These are phyloP conservation scores for Pulveroboletus ravenelii DNA, from an alignment of 768 basidiomycete genomes.

Conservation along the genomic window DNA sequence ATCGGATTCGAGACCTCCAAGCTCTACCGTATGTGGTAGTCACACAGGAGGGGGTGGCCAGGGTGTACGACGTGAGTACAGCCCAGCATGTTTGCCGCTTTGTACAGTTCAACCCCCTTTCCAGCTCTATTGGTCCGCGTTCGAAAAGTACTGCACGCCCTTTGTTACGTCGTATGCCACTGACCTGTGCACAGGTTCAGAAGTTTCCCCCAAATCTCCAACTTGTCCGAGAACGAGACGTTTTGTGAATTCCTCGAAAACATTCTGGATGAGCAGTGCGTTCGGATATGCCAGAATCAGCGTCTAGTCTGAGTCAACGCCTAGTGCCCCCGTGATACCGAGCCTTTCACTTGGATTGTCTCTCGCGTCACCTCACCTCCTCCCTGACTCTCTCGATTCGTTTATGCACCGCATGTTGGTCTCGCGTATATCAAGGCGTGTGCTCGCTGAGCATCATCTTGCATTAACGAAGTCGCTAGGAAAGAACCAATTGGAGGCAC, in stretches of 20 bases:
- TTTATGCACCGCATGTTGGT: constrained; percentile 91
- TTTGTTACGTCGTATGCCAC: constrained; percentile 1
- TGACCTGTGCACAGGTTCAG: constrained; percentile 50
- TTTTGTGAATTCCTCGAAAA: constrained; percentile 70
- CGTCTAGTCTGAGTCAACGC: constrained; percentile 7
- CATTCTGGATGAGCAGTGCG: constrained; percentile 74
- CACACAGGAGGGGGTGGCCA: constrained; percentile 76
- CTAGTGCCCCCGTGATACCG: constrained; percentile 74
- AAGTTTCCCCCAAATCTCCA: constrained; percentile 66
- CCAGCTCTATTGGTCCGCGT: constrained; percentile 83
- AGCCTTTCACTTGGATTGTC: constrained; percentile 78
- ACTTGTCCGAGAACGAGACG: constrained; percentile 64
- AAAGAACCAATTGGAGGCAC: constrained; percentile 29
- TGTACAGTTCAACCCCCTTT: not conserved
- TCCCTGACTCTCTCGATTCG: constrained; percentile 74
- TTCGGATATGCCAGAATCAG: constrained; percentile 9
- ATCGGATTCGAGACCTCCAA: constrained; percentile 83
- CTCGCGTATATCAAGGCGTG: constrained; percentile 84
- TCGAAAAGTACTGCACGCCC: constrained; percentile 58
- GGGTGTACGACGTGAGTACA: constrained; percentile 74
- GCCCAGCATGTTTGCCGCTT: not conserved
- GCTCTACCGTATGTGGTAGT: constrained; percentile 82
- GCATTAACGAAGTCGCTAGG: constrained; percentile 63
- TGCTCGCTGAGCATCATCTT: constrained; percentile 85
- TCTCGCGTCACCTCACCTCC: constrained; percentile 74